Evolutionary conservation across 768 basidiomycete species (phyloP).

Genomic region (Leccinellum albellum): DNA sequence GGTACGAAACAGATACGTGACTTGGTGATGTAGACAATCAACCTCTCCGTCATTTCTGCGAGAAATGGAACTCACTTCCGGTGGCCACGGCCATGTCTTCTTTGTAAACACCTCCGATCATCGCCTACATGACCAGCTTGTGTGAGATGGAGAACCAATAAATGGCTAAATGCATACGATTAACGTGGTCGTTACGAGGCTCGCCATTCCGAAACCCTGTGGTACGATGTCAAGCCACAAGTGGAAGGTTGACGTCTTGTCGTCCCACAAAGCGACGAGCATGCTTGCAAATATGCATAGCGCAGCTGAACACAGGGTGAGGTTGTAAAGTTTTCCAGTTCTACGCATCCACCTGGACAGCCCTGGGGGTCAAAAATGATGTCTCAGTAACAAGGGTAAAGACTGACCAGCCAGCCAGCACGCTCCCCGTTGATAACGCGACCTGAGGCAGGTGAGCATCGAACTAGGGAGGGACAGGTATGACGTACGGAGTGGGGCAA

Average conservation of each 20-base stretch:
- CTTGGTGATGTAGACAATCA: conserved; percentile 38
- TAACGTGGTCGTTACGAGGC: conserved; percentile 79
- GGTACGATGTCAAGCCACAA: conserved; percentile 78
- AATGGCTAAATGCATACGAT: conserved; percentile 53
- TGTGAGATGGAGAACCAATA: conserved; percentile 4
- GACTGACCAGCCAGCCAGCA: conserved; percentile 80
- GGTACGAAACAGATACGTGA: conserved; percentile 90
- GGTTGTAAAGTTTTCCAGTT: conserved; percentile 80
- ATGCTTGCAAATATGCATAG: conserved; percentile 56
- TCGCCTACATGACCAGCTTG: conserved; percentile 50
- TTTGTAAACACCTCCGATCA: conserved; percentile 78
- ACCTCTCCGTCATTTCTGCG: conserved; percentile 3
- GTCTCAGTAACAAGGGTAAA: conserved; percentile 3
- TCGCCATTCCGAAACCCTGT: conserved; percentile 81
- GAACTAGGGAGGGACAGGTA: neutral
- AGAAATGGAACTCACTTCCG: conserved; percentile 60
- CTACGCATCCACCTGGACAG: conserved; percentile 69
- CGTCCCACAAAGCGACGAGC: conserved; percentile 65
- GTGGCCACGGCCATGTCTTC: conserved; percentile 87
- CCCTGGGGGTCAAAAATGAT: conserved; percentile 5
- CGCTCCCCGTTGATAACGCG: conserved; percentile 78
- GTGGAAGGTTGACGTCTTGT: conserved; percentile 54
- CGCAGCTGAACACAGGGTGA: conserved; percentile 65
- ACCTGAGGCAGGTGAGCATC: conserved; percentile 42
- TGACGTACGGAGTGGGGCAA: conserved; percentile 80